A percentile compares a stretch with the other conserved stretches of the same genome.
Evolutionary conservation across 1,284 basidiomycete genomes (phyloP).

Genomic region (Meripilus lineatus): DNA sequence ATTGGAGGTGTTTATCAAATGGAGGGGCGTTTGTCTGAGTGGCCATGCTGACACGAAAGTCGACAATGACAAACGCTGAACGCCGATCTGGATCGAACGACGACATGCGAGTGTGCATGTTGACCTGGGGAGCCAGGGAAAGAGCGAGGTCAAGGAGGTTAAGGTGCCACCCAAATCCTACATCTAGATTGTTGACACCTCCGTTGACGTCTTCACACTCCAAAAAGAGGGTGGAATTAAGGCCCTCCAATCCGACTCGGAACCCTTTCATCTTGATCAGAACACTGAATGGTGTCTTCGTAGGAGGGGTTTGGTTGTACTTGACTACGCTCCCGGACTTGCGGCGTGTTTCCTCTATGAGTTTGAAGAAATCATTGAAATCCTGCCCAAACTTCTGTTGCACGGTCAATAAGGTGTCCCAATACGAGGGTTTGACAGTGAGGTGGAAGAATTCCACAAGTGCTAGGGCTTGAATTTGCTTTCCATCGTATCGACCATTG

Average conservation of each 20-base stretch:
- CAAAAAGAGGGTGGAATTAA: slow-evolving; percentile 64
- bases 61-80: slow-evolving; percentile 80
- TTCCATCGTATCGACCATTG: slow-evolving; percentile 49
- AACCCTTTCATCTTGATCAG: slow-evolving; percentile 73
- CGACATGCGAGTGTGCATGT: slow-evolving; percentile 27
- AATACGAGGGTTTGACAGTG: slow-evolving; percentile 72
- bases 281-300: slow-evolving; percentile 36
- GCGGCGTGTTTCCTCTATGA: slow-evolving; percentile 55
- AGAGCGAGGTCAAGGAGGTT: slow-evolving; percentile 66
- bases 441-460: slow-evolving; percentile 65
- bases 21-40: slow-evolving; percentile 20
- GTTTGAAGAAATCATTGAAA: slow-evolving; percentile 71
- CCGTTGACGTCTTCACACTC: slow-evolving; percentile 73
- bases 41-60: slow-evolving; percentile 48
- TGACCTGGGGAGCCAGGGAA: slow-evolving; percentile 61
- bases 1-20: slow-evolving; percentile 34
- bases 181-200: slow-evolving; percentile 40
- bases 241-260: slow-evolving; percentile 68
- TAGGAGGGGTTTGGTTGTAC: slow-evolving; percentile 19
- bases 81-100: slow-evolving; percentile 56
- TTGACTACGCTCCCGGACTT: no score
- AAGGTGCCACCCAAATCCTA: slow-evolving; percentile 51
- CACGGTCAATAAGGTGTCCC: slow-evolving; percentile 75
- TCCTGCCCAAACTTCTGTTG: slow-evolving; percentile 85
- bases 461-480: slow-evolving; percentile 47